Base-by-base conservation (phyloP, 2,329 filamentous ascomycete species). In the Ceratocystis ficicola region DNA sequence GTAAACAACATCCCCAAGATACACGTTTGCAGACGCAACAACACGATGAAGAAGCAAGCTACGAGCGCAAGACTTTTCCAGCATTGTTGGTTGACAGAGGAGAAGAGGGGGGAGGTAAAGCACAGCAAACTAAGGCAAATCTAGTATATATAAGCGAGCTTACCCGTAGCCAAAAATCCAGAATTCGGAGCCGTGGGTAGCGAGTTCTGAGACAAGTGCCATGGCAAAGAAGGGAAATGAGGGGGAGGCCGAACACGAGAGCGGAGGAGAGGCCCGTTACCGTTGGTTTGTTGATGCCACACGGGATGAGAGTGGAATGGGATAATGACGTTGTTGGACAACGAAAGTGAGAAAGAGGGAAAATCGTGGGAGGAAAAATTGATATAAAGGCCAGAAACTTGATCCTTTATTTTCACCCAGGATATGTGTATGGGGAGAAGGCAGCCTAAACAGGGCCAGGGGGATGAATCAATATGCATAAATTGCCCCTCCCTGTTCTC, bases 91-190 rank as follows among this genome's bases (percentile, higher is more conserved):
- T 5, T 41, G 36, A 12, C 12, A 41, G 63, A 68, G 52, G 44
- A 60, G 25, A 6, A 8, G 17, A n/a, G 52, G 32, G 22, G 55
- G 5, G 10, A n/a, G 6, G 17, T 30, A 32, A 25, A 20, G 59
- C 32, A 44, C 15, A 3, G 32, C 32, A 25, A 25, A 44, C 22
- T 6, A 44, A 62, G 41, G 41, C 10, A 8, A n/a, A 44, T 28
- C 22, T 1, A 17, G 20, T 15, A 30, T 36, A 6, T 59, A 32
- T 59, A 59, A 25, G 48, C 48, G 8, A 50, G 68, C 81, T 70
- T 79, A 96, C 93, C 93, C 94, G 73, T 97, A 99, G 69, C 94
- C 94, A 76, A 96, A 97, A 59, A 99, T 80, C 94, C 94, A 99
- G 72, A 97, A 91, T 73, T 95, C 89, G 44, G 83, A 79, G 69